Conservation (phyloP, 495 filamentous ascomycete genomes). For the Barbatosphaeria neglecta region DNA sequence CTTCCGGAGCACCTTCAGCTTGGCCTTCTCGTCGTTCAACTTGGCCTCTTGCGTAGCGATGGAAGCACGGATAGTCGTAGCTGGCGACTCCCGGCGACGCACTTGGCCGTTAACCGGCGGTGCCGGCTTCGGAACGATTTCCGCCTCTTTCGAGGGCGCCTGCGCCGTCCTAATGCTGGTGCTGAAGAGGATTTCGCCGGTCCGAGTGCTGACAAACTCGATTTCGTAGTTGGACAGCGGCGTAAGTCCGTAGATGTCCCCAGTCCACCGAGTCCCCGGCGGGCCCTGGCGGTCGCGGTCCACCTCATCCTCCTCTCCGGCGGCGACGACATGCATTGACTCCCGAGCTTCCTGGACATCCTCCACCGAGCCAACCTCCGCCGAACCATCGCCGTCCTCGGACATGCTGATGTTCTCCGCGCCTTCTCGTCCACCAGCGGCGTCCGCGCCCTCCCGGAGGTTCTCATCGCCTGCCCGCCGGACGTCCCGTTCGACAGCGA, state of each 20-base stretch:
- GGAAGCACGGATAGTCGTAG: slow-evolving; percentile 77
- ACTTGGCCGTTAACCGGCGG: slow-evolving; percentile 23
- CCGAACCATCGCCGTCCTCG: background rate
- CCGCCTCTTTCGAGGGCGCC: slow-evolving; percentile 52
- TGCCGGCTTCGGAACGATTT: slow-evolving; percentile 31
- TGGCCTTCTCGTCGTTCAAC: slow-evolving; percentile 62
- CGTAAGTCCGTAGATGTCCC: slow-evolving; percentile 81
- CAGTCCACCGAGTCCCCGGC: slow-evolving; percentile 50
- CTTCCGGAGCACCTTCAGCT: slow-evolving; percentile 63
- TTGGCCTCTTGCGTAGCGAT: slow-evolving; percentile 71
- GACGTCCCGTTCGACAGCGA: slow-evolving; percentile 25
- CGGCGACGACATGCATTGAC: slow-evolving; percentile 2
- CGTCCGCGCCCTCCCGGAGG: background rate
- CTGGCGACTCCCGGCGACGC: slow-evolving; percentile 71
- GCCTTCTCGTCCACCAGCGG: background rate
- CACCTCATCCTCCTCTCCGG: slow-evolving; percentile 32
- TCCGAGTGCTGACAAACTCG: slow-evolving; percentile 69
- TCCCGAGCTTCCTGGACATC: background rate
- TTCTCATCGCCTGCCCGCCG: background rate
- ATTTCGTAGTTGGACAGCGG: slow-evolving; percentile 75
- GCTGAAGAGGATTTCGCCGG: slow-evolving; percentile 60
- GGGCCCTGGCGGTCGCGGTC: slow-evolving; percentile 19
- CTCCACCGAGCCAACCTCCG: background rate
- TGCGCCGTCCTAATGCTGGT: slow-evolving; percentile 70
- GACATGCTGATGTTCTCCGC: background rate